Evolutionary conservation across 2,329 filamentous ascomycete genomes (phyloP).

Genomic region (Penicillium sp.): DNA sequence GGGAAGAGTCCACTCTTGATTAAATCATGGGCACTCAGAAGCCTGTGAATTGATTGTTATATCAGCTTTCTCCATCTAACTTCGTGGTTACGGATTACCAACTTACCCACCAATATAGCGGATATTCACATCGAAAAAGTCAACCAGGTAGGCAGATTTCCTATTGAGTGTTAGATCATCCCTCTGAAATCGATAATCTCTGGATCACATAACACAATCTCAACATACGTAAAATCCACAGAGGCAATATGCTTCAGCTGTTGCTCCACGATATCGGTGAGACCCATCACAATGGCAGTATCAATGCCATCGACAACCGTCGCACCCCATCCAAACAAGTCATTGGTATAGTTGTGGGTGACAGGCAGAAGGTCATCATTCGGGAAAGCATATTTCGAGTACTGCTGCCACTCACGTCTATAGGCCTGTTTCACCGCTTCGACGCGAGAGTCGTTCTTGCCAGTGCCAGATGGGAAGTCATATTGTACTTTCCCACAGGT

Average conservation of each 20-base stretch:
- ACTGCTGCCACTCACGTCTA: constrained; percentile 20
- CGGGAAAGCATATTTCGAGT: constrained; percentile 22
- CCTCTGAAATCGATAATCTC: no score
- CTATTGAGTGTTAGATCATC: constrained; percentile 2
- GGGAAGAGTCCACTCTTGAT: constrained; percentile 22
- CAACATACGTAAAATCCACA: constrained; percentile 22
- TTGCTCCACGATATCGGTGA: constrained; percentile 23
- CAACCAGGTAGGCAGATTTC: constrained; percentile 15
- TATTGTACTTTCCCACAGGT: constrained; percentile 20
- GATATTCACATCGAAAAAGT: constrained; percentile 24
- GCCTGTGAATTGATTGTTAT: constrained; percentile 7
- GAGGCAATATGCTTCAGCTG: constrained; percentile 22
- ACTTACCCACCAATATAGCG: constrained; percentile 22
- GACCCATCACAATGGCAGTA: constrained; percentile 24
- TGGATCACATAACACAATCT: no score
- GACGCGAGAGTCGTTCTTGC: constrained; percentile 18
- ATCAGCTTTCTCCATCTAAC: no score
- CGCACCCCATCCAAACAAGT: constrained; percentile 24
- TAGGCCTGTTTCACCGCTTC: constrained; percentile 21
- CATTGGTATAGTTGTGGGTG: constrained; percentile 16
- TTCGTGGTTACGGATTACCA: no score
- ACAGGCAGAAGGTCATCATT: constrained; percentile 20
- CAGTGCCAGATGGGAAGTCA: constrained; percentile 17
- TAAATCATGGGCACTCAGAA: constrained; percentile 23
- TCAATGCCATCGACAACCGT: constrained; percentile 24